Base-by-base conservation (phyloP, 352 stramenopile genomes). In the Phytopythium boreale region DNA sequence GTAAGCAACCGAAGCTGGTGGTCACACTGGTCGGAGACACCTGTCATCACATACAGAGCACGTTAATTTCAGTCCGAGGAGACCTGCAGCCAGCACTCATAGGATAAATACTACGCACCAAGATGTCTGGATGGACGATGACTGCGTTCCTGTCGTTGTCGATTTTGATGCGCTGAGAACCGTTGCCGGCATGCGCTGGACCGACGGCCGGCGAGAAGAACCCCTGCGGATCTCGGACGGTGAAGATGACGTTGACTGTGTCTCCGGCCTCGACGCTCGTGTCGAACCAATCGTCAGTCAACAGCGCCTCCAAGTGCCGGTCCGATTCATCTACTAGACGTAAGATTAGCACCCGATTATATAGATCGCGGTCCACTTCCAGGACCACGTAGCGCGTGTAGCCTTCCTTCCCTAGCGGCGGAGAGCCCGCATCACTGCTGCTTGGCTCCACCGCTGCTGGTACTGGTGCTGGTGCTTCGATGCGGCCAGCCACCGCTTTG, bases 11-110 rank as follows among this genome's bases (percentile, higher is more conserved):
- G 47, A 92, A 85, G 65, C 82, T 92, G 41, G 84, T 88, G 9
- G 87, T 95, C 24, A 95, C 83, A 37, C 75, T 88, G 9, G 87
- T 95, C 8, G 87, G 87, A 41, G 82, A 93, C 20, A 95, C 82
- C 86, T 95, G 61, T 15, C n/a, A 59, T 22, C 27, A 63, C 43
- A 22, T 20, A 51, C 20, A 60, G 43, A 39, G 26, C n/a, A 10
- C 3, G 22, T 26, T 24, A 44, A 22, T 39, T 26, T 6, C 24
- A 43, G 15, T 47, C 2, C 19, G 15, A 55, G 9, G 2, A 34
- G 19, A 12, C 12, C 29, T 47, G 15, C 14, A 46, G 39, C 37
- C 37, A 17, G 37, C 5, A 39, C 14, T 31, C 20, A 37, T n/a
- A 52, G 7, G 20, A 26, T 11, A 27, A 34, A 26, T 19, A 9